Conservation (phyloP, 768 basidiomycete species). For the Trametes cingulata region DNA sequence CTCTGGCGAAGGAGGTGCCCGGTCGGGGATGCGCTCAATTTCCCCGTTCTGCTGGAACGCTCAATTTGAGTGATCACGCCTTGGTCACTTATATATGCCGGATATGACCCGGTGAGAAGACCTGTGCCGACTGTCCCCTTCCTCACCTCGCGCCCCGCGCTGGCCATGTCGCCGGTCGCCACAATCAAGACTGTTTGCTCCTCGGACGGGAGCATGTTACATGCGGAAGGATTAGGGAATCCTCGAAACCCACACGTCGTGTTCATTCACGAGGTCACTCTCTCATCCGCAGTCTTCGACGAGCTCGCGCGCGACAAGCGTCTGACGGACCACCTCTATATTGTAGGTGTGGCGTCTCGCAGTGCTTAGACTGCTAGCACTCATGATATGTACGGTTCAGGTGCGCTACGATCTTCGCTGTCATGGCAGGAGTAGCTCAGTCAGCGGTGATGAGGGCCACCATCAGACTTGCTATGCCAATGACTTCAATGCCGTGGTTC, state of each 20-base stretch:
- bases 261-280: conserved; percentile 26
- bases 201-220: conserved; percentile 24
- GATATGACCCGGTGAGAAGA: not conserved
- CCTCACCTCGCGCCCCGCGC: not conserved
- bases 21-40: conserved; percentile 8
- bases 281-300: conserved; percentile 23
- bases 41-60: not conserved
- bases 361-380: not conserved
- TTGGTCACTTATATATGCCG: conserved; percentile 7
- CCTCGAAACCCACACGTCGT: conserved; percentile 24
- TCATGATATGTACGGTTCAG: conserved; percentile 2
- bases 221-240: conserved; percentile 29
- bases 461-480: conserved; percentile 18
- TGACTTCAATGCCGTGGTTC: conserved; percentile 25
- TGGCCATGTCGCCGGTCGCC: conserved; percentile 1
- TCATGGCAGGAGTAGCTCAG: conserved; percentile 24
- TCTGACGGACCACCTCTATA: conserved; percentile 20
- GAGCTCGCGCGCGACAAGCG: conserved; percentile 20
- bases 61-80: conserved; percentile 17
- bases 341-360: conserved; percentile 14
- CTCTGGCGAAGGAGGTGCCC: conserved; percentile 8
- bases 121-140: not conserved
- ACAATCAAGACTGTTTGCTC: conserved; percentile 21
- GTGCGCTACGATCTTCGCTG: conserved; percentile 30
- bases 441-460: conserved; percentile 14